Evolutionary conservation across 306 rosid species (phyloP), one percentile per base, ranked within the genome.

Genomic region (Ormosia emarginata): DNA sequence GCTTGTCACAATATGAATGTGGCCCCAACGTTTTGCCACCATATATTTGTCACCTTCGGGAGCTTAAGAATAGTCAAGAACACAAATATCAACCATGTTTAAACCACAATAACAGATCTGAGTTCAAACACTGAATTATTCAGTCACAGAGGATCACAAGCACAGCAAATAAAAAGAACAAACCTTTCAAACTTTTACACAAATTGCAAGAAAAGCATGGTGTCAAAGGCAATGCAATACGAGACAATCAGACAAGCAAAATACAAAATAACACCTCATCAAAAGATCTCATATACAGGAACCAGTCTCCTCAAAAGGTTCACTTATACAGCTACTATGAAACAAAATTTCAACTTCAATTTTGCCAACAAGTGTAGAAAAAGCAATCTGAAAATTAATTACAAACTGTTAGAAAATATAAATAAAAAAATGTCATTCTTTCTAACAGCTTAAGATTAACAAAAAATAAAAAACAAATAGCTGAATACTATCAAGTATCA

Each of bases 11-110:
- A 93, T 88, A 86, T 49, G 75, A 82, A 93, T 90, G 81, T 85
- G 87, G 67, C 97, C 97, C 99, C 99, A 95, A 66, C 69, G 81
- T 73, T 85, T 90, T 32, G 99, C 99, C 71, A 93, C 97, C 94
- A 87, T 90, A 81, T 92, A 88, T 84, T 95, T 95, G 90, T 90
- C 99, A 80, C 99, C 98, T 90, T 95, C 93, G 76, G 96, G 97
- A 86, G 90, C 90, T 84, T 95, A 86, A 85, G 86, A 82, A 90
- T 72, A 80, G 93, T 95, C 91, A 93, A 90, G 98, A 83, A 68
- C 40, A 87, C 95, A 86, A 82, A 82, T 44, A 80, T 36, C 40
- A 70, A 72, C 72, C 81, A 52, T 61, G 58, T 39, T 70, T 24
- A 67, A 78, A 81, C 71, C 34, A 68, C 39, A 72, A 12, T 2